Conservation (phyloP, 768 basidiomycete genomes). For the Mycena albidolilacea region DNA sequence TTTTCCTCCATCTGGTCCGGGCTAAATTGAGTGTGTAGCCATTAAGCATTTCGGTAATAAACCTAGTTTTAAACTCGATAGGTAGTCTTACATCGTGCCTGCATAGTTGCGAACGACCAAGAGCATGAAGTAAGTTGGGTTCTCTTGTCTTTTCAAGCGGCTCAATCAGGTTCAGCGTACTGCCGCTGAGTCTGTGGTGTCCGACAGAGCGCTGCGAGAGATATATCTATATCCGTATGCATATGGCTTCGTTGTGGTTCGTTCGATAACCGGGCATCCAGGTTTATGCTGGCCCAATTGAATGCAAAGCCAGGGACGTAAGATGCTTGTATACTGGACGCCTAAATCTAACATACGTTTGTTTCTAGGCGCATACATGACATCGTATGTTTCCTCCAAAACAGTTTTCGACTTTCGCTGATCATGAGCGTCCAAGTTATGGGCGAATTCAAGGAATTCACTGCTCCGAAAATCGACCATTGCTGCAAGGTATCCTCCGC, state of each 20-base stretch:
- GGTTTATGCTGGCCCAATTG: conserved; percentile 80
- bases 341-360: neutral
- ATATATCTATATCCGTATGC: conserved; percentile 80
- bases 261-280: conserved; percentile 40
- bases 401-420: neutral
- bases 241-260: neutral
- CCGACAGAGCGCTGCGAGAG: conserved; percentile 77
- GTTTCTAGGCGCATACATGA: conserved; percentile 69
- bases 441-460: conserved; percentile 82
- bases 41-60: conserved; percentile 73
- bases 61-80: neutral
- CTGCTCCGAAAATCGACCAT: conserved; percentile 74
- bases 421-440: conserved; percentile 59
- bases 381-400: conserved; percentile 58
- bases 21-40: conserved; percentile 48
- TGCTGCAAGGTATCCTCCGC: conserved; percentile 76
- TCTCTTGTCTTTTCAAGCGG: neutral
- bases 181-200: conserved; percentile 74
- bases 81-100: neutral
- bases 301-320: conserved; percentile 62
- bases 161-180: conserved; percentile 52
- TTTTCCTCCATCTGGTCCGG: neutral
- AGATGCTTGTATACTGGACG: neutral
- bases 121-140: conserved; percentile 64
- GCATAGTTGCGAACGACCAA: conserved; percentile 74